These are phyloP conservation scores for Auriscalpium vulgare DNA, from an alignment of 768 basidiomycete species.

Conservation along the genomic window DNA sequence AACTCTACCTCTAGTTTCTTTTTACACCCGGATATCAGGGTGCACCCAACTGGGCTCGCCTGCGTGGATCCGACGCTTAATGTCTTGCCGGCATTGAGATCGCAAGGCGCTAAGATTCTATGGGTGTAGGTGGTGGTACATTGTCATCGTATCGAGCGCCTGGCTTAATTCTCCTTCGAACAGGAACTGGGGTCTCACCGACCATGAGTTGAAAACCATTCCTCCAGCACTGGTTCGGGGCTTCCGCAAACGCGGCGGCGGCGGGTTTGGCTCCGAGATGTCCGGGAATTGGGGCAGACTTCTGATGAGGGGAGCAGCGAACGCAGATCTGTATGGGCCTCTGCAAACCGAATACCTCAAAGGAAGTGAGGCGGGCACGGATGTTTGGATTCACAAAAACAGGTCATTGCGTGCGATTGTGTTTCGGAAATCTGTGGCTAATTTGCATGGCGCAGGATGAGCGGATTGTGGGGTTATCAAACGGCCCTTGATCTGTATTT, in stretches of 20 bases:
- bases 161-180: background rate
- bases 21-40: conserved; percentile 50
- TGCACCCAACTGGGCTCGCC: conserved; percentile 45
- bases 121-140: conserved; percentile 41
- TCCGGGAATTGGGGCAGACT: conserved; percentile 46
- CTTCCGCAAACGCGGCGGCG: background rate
- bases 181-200: conserved; percentile 70
- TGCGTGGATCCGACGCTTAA: conserved; percentile 50
- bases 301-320: conserved; percentile 49
- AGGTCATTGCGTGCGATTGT: conserved; percentile 27
- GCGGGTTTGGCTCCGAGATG: conserved; percentile 43
- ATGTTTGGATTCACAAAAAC: conserved; percentile 71
- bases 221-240: conserved; percentile 52
- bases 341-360: conserved; percentile 47
- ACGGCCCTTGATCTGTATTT: conserved; percentile 56
- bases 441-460: conserved; percentile 36
- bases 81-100: conserved; percentile 39
- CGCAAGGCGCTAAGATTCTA: conserved; percentile 46
- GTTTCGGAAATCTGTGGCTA: background rate
- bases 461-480: conserved; percentile 59
- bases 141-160: background rate
- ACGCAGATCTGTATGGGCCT: conserved; percentile 57
- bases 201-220: conserved; percentile 51
- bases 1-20: conserved; percentile 38
- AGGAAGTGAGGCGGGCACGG: conserved; percentile 46